These are phyloP conservation scores for Entomophthora muscae DNA, from an alignment of 371 early-diverging fungal genomes.

Conservation along the genomic window DNA sequence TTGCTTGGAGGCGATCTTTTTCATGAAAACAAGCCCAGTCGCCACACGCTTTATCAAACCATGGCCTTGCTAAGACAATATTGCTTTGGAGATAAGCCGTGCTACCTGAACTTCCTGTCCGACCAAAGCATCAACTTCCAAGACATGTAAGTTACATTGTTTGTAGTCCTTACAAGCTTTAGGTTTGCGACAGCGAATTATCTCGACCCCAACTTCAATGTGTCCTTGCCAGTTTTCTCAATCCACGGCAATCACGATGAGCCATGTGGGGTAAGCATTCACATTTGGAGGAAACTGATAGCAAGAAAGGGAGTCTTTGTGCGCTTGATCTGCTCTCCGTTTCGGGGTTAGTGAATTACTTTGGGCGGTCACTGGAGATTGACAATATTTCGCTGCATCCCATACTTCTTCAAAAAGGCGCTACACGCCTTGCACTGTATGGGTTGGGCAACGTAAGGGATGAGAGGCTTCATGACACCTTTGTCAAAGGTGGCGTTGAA, in stretches of 20 bases:
- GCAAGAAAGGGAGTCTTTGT: conserved; percentile 49
- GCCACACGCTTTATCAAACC: conserved; percentile 53
- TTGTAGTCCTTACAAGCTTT: not conserved
- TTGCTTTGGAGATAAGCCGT: conserved; percentile 64
- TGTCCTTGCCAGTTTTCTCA: conserved; percentile 81
- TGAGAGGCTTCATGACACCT: conserved; percentile 75
- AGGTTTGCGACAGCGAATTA: conserved; percentile 57
- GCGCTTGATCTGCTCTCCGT: conserved; percentile 75
- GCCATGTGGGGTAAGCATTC: conserved; percentile 58
- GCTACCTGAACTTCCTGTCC: conserved; percentile 53
- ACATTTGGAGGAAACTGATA: not conserved
- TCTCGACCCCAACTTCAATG: conserved; percentile 74
- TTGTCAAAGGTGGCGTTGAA: conserved; percentile 53
- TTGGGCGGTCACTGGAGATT: conserved; percentile 62
- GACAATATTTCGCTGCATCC: conserved; percentile 67
- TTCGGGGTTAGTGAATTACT: conserved; percentile 86
- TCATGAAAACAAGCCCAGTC: conserved; percentile 94
- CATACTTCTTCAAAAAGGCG: conserved; percentile 67
- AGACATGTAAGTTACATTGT: conserved; percentile 17
- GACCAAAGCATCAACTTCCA: conserved; percentile 59
- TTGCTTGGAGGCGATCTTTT: conserved; percentile 98
- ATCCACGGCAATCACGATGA: conserved; percentile 99
- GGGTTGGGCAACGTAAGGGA: conserved; percentile 95
- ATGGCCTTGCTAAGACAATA: conserved; percentile 62
- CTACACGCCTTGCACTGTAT: conserved; percentile 66